Percentiles rank a stretch among this genome's conserved stretches.
phyloP scores from a whole-genome alignment of 2,329 filamentous ascomycete genomes.

The Leptographium radiaticola region DNA sequence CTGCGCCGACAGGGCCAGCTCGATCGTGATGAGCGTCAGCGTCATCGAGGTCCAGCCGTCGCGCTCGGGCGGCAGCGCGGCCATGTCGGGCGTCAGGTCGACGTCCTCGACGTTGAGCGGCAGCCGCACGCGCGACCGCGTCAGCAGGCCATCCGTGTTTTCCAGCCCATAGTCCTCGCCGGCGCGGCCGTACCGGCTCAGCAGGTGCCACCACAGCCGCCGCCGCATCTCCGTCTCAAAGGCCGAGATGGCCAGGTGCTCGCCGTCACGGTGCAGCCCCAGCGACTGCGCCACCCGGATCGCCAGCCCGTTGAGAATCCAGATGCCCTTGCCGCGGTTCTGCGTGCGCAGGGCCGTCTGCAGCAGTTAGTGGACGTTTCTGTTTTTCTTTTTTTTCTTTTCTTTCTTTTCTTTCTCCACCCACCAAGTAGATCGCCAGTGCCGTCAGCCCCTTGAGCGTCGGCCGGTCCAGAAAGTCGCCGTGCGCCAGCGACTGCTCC shows the following conservation, averaged over 20 bases:
- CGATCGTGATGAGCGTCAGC: slow-evolving; percentile 25
- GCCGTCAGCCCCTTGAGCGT: not conserved
- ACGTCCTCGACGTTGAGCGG: slow-evolving; percentile 43
- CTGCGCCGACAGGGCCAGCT: slow-evolving; percentile 5
- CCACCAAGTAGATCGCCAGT: slow-evolving; percentile 23
- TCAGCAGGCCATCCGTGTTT: slow-evolving; percentile 22
- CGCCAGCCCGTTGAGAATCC: slow-evolving; percentile 29
- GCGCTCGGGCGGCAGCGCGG: slow-evolving; percentile 24
- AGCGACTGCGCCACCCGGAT: slow-evolving; percentile 32
- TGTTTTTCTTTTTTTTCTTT: too few species aligned
- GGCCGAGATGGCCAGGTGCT: slow-evolving; percentile 33
- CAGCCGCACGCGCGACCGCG: slow-evolving; percentile 30
- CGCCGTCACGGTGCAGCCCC: slow-evolving; percentile 24
- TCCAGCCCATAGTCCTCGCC: slow-evolving; percentile 42
- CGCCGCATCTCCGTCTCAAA: slow-evolving; percentile 41
- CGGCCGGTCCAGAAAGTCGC: not conserved
- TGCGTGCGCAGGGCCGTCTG: slow-evolving; percentile 16
- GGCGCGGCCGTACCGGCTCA: slow-evolving; percentile 36
- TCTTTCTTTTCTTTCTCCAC: too few species aligned
- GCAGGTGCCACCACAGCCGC: slow-evolving; percentile 41
- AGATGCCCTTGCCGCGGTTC: slow-evolving; percentile 22
- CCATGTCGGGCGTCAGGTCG: slow-evolving; percentile 35
- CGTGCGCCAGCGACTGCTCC: not conserved
- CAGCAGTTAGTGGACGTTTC: not conserved
- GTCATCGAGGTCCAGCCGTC: slow-evolving; percentile 39